A percentile compares a stretch with the other conserved stretches of the same genome.
Evolutionary conservation across 129 eudicot genomes (phyloP).

Genomic region (Arctium minus): DNA sequence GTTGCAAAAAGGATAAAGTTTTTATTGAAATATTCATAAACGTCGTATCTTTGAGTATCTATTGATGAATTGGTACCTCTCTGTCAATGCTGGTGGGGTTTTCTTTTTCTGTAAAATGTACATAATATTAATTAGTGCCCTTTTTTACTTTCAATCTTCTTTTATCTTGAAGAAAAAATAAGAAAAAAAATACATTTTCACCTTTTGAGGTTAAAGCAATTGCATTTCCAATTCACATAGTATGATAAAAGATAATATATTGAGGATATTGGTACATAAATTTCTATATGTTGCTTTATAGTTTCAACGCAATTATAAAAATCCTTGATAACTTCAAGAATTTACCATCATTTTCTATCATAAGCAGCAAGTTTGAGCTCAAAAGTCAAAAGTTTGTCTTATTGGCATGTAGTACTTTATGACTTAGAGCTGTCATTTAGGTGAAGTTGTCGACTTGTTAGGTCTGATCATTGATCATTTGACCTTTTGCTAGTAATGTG

Average conservation of each 20-base stretch:
- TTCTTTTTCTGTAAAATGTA: not conserved
- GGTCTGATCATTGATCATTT: constrained; percentile 6
- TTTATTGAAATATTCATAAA: not conserved
- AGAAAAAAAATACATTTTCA: not conserved
- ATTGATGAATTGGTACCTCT: not conserved
- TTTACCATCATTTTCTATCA: not conserved
- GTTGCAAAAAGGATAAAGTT: not conserved
- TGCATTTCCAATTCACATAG: not conserved
- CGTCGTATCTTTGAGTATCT: not conserved
- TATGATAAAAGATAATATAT: not conserved
- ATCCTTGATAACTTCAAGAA: not conserved
- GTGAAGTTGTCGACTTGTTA: constrained; percentile 9
- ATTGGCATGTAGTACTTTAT: constrained; percentile 8
- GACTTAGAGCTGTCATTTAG: constrained; percentile 19
- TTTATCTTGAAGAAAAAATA: not conserved
- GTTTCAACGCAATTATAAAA: not conserved
- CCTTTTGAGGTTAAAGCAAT: not conserved
- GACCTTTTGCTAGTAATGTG: constrained; percentile 2
- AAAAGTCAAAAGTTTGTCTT: constrained; percentile 11
- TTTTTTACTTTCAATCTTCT: not conserved
- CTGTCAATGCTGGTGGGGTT: not conserved
- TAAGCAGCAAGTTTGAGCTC: not conserved
- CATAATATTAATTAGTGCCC: not conserved
- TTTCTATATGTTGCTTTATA: not conserved
- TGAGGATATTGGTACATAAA: not conserved